These are phyloP conservation scores for Mrakia frigida DNA, from an alignment of 768 basidiomycete species.

Conservation along the genomic window DNA sequence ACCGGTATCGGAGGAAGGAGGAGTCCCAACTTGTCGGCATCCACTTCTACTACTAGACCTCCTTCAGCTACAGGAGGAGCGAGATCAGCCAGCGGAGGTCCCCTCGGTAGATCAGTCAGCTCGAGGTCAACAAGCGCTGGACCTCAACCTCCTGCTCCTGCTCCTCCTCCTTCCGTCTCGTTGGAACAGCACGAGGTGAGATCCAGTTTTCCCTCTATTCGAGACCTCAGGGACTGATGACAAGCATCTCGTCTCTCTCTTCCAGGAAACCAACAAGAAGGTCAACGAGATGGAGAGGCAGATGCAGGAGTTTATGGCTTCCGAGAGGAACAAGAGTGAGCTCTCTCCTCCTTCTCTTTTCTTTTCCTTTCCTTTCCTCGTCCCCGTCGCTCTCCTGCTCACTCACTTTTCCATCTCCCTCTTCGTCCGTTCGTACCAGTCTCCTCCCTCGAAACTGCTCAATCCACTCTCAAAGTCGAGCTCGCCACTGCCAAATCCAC, in stretches of 20 bases:
- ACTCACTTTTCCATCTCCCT: neutral
- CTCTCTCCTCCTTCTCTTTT: neutral
- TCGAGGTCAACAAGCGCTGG: neutral
- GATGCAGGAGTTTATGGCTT: slow-evolving; percentile 27
- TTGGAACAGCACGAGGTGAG: neutral
- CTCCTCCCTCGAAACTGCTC: slow-evolving; percentile 21
- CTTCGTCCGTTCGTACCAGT: neutral
- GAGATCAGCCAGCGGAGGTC: neutral
- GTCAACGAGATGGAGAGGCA: slow-evolving; percentile 24
- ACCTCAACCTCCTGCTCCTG: neutral
- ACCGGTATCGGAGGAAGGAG: neutral
- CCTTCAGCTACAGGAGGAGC: neutral
- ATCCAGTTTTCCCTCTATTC: neutral
- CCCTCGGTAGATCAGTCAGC: neutral
- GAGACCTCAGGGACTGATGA: neutral
- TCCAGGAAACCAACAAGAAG: slow-evolving; percentile 21
- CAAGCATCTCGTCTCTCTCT: too few relatives aligned
- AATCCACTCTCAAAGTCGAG: slow-evolving; percentile 25
- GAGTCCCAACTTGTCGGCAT: neutral
- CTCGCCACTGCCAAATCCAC: slow-evolving; percentile 26
- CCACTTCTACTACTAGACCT: neutral
- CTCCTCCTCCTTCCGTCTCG: neutral
- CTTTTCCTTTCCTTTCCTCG: neutral
- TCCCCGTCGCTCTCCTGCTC: too few relatives aligned
- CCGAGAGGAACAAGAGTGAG: slow-evolving; percentile 23